phyloP scores from a whole-genome alignment of 192 early-diverging fungal species.

The Umbelopsis sp. region DNA sequence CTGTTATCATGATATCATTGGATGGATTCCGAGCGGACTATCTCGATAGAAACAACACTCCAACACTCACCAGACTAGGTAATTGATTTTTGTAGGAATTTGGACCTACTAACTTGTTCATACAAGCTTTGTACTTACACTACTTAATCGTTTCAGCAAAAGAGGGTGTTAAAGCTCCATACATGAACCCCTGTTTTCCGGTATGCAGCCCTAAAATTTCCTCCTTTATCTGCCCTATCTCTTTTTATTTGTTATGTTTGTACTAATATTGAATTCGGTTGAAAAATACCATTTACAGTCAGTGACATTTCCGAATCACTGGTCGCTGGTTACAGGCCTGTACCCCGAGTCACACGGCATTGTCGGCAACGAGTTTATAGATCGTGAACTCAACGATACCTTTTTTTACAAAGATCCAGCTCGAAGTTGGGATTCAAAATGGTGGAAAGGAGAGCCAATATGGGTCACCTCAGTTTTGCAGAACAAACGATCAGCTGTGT shows the following conservation, averaged over 20 bases:
- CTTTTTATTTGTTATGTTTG: too few species aligned
- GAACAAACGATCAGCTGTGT: conserved; percentile 65
- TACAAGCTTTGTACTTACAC: background rate
- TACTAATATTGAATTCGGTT: background rate
- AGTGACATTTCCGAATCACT: conserved; percentile 94
- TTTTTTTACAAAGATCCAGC: conserved; percentile 77
- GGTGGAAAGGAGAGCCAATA: conserved; percentile 93
- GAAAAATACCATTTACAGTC: conserved; percentile 32
- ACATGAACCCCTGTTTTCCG: conserved; percentile 74
- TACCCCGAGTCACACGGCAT: conserved; percentile 94
- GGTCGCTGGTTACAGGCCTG: conserved; percentile 87
- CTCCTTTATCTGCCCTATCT: background rate
- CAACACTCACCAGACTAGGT: conserved; percentile 62
- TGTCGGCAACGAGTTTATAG: conserved; percentile 83
- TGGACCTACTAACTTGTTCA: too few species aligned
- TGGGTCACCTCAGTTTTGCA: conserved; percentile 87
- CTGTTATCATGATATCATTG: conserved; percentile 81
- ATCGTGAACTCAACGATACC: conserved; percentile 65
- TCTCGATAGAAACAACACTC: conserved; percentile 72
- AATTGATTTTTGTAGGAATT: too few species aligned
- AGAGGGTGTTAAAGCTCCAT: conserved; percentile 55
- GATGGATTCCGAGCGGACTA: conserved; percentile 91
- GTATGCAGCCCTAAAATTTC: conserved; percentile 26
- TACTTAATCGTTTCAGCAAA: conserved; percentile 31
- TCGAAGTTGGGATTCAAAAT: conserved; percentile 64